Evolutionary conservation across 805 yeast genomes (phyloP).

Genomic region (Candida loeiensis): DNA sequence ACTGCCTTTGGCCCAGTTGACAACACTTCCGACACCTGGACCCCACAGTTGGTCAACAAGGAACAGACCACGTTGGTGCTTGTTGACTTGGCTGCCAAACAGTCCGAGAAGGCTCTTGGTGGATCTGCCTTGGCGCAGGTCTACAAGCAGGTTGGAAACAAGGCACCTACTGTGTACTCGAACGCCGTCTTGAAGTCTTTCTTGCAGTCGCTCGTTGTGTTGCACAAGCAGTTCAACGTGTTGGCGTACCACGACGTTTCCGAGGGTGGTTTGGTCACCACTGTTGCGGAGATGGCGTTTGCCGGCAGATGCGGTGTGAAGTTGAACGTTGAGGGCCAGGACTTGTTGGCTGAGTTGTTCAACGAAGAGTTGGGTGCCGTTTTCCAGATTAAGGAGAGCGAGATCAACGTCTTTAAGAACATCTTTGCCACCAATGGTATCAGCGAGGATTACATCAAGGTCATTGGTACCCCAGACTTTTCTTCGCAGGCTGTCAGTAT

Average conservation of each 20-base stretch:
- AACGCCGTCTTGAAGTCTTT: conserved; percentile 60
- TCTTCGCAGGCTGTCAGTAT: conserved; percentile 46
- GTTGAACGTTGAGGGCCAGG: conserved; percentile 44
- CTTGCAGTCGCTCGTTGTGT: conserved; percentile 61
- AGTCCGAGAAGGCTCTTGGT: conserved; percentile 61
- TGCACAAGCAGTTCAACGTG: conserved; percentile 67
- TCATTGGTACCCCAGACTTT: conserved; percentile 70
- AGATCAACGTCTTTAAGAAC: conserved; percentile 51
- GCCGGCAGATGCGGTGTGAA: conserved; percentile 87
- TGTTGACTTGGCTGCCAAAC: conserved; percentile 67
- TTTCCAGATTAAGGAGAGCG: conserved; percentile 69
- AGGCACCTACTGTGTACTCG: conserved; percentile 79
- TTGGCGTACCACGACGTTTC: conserved; percentile 93
- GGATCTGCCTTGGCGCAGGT: conserved; percentile 96
- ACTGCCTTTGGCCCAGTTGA: conserved; percentile 90
- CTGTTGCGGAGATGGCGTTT: conserved; percentile 93
- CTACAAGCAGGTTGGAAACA: conserved; percentile 79
- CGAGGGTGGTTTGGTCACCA: conserved; percentile 90
- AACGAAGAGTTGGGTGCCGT: conserved; percentile 96
- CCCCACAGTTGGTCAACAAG: conserved; percentile 66
- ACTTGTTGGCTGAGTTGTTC: conserved; percentile 59
- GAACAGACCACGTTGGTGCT: conserved; percentile 62
- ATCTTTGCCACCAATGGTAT: conserved; percentile 61
- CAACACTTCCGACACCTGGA: conserved; percentile 89
- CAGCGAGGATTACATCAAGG: conserved; percentile 45